Evolutionary conservation across 345 rosid species (phyloP), one percentile per base, ranked within the genome.

Genomic region (Gossypium longicalyx): DNA sequence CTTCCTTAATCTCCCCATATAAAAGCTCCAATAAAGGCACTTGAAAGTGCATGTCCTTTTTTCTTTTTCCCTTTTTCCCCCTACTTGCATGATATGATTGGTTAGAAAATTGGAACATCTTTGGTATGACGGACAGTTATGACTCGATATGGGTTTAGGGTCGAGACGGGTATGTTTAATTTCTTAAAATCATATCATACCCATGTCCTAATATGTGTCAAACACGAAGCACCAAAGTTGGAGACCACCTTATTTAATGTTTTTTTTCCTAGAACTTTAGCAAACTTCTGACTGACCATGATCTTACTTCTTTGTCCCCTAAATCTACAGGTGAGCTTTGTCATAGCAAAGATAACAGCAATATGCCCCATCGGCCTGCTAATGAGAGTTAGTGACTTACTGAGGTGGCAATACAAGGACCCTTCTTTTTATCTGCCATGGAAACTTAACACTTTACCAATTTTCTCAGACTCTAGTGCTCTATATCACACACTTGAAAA

Each of bases 371-470:
- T 87, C 56, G 73, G 84, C n/a, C 73, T 92, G 73, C 83, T 94
- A 4, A 82, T 80, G 76, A 80, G 91, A 74, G 86, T 92, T 4
- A 90, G 97, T 76, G 95, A 92, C 77, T 65, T 92, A 61, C 85
- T 92, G n/a, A 80, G 98, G 48, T 94, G 98, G 98, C 91, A 94
- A 77, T 77, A 91, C 74, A 87, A 76, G 72, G 75, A 85, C 69
- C 83, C 93, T 3, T 78, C 81, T 0, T 87, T 88, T 59, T 76
- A 81, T 56, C 95, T 92, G 25, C 89, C 93, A 1, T 94, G 98
- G 98, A 94, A 92, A 80, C 82, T 76, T 10, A 72, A 83, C 67
- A 60, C 86, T 2, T 78, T 91, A 2, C 91, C 98, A 0, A 79
- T 94, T 69, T 87, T 94, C 83, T 78, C 98, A 3, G 86, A 85